Evolutionary conservation across 441 rosid genomes (phyloP).

Genomic region (Lepidium campestre): DNA sequence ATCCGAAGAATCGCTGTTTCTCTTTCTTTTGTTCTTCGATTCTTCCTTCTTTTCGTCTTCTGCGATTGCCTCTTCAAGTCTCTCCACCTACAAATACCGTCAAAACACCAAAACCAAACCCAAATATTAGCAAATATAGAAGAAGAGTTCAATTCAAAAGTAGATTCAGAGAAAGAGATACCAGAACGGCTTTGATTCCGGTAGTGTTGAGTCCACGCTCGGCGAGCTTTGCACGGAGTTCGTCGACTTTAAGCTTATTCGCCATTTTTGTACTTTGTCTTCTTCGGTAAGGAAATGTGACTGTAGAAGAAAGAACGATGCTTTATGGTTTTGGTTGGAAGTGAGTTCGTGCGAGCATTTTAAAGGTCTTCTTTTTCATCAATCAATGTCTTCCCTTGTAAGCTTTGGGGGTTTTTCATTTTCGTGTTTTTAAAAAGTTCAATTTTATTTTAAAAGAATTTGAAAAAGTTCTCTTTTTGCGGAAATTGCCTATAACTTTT

Average conservation of each 20-base stretch:
- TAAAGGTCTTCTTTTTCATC: not conserved
- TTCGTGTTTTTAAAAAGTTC: not conserved
- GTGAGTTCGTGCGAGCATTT: slow-evolving; percentile 23
- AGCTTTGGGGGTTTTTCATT: slow-evolving; percentile 15
- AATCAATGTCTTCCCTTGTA: slow-evolving; percentile 20
- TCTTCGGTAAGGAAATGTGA: not conserved
- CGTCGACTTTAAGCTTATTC: slow-evolving; percentile 48
- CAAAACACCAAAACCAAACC: not conserved
- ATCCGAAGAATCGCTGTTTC: slow-evolving; percentile 33
- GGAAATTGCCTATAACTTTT: not conserved
- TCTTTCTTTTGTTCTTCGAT: slow-evolving; percentile 29
- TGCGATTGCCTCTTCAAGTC: slow-evolving; percentile 51
- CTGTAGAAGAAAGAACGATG: not conserved
- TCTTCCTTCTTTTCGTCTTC: slow-evolving; percentile 26
- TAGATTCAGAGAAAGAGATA: not conserved
- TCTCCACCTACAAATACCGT: slow-evolving; percentile 35
- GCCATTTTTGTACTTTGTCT: slow-evolving; percentile 34
- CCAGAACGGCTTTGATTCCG: slow-evolving; percentile 54
- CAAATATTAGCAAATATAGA: not conserved
- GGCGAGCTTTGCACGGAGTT: slow-evolving; percentile 56
- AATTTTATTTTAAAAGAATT: not conserved
- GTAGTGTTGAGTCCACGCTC: slow-evolving; percentile 53
- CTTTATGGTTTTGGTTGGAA: not conserved
- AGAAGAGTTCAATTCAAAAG: not conserved
- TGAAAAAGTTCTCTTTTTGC: not conserved